Conservation (phyloP, 2,329 filamentous ascomycete species). For the Neofusicoccum laricinum region DNA sequence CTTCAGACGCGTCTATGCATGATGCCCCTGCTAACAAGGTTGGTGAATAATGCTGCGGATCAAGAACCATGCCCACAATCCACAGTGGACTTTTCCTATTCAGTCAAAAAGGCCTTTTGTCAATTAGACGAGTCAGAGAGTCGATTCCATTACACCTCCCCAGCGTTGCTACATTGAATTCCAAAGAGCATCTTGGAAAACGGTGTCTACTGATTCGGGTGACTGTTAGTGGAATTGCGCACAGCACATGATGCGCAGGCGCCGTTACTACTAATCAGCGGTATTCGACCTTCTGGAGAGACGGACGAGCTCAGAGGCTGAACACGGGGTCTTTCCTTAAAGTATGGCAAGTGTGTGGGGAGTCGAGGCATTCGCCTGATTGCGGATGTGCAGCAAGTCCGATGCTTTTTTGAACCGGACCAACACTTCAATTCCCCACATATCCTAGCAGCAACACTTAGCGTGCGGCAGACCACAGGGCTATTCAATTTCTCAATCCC, state of each 20-base stretch:
- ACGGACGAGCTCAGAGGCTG: neutral
- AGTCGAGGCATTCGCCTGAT: no score
- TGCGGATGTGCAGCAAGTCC: no score
- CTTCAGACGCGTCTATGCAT: slow-evolving; percentile 4
- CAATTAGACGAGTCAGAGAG: slow-evolving; percentile 7
- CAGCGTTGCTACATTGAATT: neutral
- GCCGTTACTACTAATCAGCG: neutral
- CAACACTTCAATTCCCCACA: no score
- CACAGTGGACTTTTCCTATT: neutral
- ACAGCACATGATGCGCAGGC: neutral
- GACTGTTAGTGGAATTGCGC: neutral
- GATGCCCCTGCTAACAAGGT: neutral
- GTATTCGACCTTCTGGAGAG: neutral
- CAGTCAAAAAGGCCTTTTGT: neutral
- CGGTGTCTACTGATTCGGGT: neutral
- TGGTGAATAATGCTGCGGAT: slow-evolving; percentile 5
- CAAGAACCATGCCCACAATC: neutral
- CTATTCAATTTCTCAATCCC: no score
- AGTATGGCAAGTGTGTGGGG: no score
- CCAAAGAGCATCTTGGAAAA: neutral
- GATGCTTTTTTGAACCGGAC: no score
- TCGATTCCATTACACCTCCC: neutral
- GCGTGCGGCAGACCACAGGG: no score
- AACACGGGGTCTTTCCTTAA: no score
- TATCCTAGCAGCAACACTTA: no score